Conservation (phyloP, 805 yeast species). For the Pichia nakasei region DNA sequence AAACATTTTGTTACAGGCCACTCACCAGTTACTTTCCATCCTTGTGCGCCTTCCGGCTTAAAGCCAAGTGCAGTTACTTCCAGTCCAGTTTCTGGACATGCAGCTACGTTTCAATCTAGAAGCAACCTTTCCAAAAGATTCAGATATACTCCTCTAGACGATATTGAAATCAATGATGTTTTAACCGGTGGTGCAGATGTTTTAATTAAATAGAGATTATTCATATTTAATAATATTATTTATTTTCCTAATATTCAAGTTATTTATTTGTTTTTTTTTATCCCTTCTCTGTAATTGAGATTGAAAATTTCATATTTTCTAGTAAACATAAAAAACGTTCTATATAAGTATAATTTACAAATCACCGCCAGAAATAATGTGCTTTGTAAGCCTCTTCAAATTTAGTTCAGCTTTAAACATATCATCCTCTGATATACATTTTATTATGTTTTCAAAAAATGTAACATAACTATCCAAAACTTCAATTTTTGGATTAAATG, state of each 20-base stretch:
- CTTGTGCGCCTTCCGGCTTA: constrained; percentile 31
- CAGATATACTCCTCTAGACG: constrained; percentile 56
- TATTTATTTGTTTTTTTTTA: neutral
- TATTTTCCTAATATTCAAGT: neutral
- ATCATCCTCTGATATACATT: constrained; percentile 15
- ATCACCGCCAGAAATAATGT: neutral
- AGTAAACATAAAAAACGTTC: neutral
- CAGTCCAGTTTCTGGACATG: constrained; percentile 7
- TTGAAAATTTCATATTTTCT: too few species aligned
- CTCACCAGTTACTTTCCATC: constrained; percentile 23
- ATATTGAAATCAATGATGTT: constrained; percentile 65
- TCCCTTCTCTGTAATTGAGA: too few species aligned
- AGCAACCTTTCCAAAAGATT: constrained; percentile 65
- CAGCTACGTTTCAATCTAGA: constrained; percentile 37
- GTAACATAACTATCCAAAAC: constrained; percentile 22
- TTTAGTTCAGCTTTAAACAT: constrained; percentile 9
- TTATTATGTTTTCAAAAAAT: constrained; percentile 23
- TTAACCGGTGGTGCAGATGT: constrained; percentile 77
- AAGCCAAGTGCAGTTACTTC: constrained; percentile 17
- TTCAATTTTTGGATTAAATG: constrained; percentile 13
- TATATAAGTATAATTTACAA: neutral
- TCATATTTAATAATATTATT: neutral
- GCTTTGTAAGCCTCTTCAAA: constrained; percentile 5
- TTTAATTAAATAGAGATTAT: constrained; percentile 28
- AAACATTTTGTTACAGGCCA: constrained; percentile 11